These are phyloP conservation scores for Fusarium chlamydosporum DNA, from an alignment of 2,329 filamentous ascomycete genomes.

Conservation along the genomic window DNA sequence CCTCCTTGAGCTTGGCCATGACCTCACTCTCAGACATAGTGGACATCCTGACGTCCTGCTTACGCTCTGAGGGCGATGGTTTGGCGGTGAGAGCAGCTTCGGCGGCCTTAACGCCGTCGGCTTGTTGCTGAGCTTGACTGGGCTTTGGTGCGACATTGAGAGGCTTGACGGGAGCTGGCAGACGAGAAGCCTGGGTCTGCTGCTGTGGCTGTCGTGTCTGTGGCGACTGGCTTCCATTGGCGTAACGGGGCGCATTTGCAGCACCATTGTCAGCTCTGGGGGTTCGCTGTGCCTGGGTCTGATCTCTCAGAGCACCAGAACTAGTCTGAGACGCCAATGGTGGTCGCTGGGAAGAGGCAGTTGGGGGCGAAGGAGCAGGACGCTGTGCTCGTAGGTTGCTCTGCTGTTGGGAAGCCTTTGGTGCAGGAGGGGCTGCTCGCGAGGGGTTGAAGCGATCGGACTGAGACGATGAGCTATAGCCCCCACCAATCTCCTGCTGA, in stretches of 20 bases:
- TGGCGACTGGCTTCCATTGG: slow-evolving; percentile 67
- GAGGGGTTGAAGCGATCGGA: slow-evolving; percentile 87
- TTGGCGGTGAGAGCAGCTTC: slow-evolving; percentile 91
- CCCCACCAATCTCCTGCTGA: slow-evolving; percentile 88
- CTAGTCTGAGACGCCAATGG: slow-evolving; percentile 65
- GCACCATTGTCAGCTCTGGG: slow-evolving; percentile 64
- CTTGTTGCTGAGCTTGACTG: slow-evolving; percentile 61
- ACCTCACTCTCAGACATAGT: slow-evolving; percentile 98
- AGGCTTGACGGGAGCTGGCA: slow-evolving; percentile 79
- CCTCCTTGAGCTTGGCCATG: slow-evolving; percentile 94
- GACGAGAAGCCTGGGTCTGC: slow-evolving; percentile 62
- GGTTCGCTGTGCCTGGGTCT: slow-evolving; percentile 57
- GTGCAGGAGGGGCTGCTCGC: slow-evolving; percentile 85
- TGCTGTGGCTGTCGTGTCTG: slow-evolving; percentile 63
- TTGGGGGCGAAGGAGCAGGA: slow-evolving; percentile 79
- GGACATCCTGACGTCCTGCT: slow-evolving; percentile 97
- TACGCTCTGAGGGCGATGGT: slow-evolving; percentile 77
- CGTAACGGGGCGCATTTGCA: slow-evolving; percentile 69
- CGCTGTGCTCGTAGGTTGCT: slow-evolving; percentile 77
- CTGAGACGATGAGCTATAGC: slow-evolving; percentile 59
- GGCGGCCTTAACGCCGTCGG: slow-evolving; percentile 86
- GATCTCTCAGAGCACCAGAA: slow-evolving; percentile 61
- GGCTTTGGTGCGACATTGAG: slow-evolving; percentile 82
- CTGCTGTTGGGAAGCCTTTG: slow-evolving; percentile 70
- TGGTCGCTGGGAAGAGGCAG: slow-evolving; percentile 60